A percentile compares a stretch with the other conserved stretches of the same genome.
Evolutionary conservation across 2,329 filamentous ascomycete species (phyloP).

Genomic region (Fusarium tupiense): DNA sequence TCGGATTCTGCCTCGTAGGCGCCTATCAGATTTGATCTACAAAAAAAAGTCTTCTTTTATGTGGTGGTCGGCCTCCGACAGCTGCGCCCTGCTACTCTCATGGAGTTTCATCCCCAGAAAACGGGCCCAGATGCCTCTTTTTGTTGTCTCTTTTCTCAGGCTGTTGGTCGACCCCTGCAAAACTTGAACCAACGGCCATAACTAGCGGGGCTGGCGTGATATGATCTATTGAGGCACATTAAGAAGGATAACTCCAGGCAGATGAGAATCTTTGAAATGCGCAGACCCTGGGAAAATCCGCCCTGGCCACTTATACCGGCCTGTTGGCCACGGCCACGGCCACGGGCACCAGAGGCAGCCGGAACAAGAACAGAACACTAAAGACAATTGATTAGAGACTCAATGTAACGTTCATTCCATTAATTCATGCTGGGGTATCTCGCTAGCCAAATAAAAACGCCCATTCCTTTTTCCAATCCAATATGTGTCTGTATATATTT

Average conservation of each 20-base stretch:
- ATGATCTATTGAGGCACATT: neutral
- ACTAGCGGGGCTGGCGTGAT: neutral
- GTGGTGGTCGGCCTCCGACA: neutral
- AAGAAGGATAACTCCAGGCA: neutral
- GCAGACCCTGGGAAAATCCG: neutral
- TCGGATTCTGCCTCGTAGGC: neutral
- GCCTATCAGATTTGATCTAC: neutral
- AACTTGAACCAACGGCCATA: neutral
- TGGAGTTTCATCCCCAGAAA: neutral
- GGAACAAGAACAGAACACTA: neutral
- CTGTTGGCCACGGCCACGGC: neutral
- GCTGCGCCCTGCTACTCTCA: neutral
- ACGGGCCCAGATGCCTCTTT: neutral
- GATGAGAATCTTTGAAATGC: neutral
- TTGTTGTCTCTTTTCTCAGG: neutral
- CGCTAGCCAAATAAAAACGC: constrained; percentile 16
- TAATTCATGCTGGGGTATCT: constrained; percentile 31
- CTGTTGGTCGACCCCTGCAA: neutral
- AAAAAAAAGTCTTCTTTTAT: neutral
- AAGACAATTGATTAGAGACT: accelerated
- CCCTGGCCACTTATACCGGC: neutral
- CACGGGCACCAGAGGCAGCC: neutral
- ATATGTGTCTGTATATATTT: neutral
- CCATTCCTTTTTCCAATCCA: neutral
- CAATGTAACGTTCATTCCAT: neutral